phyloP scores from a whole-genome alignment of 192 early-diverging fungal genomes.

The Podila verticillata region DNA sequence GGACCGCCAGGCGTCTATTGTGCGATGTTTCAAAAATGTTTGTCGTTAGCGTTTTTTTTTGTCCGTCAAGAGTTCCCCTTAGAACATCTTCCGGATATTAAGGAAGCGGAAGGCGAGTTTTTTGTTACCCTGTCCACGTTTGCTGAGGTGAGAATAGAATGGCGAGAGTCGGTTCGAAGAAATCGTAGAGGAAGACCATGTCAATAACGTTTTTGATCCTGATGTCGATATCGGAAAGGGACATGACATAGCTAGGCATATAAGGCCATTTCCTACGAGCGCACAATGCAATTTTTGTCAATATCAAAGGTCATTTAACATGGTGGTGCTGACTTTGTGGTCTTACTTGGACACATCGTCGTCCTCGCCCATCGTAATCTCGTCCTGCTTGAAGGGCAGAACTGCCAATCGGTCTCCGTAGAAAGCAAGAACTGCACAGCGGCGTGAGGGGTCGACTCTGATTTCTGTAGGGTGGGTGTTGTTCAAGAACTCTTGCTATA shows the following conservation, averaged over 20 bases:
- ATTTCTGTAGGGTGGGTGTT: slow-evolving; percentile 71
- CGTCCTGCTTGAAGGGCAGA: slow-evolving; percentile 84
- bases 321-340: no score
- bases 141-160: slow-evolving; percentile 89
- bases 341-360: slow-evolving; percentile 67
- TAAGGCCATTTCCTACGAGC: slow-evolving; percentile 66
- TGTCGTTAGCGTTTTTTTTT: neutral
- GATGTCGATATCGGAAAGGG: slow-evolving; percentile 64
- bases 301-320: no score
- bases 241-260: slow-evolving; percentile 77
- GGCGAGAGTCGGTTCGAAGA: slow-evolving; percentile 92
- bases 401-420: slow-evolving; percentile 92
- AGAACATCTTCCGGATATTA: no score
- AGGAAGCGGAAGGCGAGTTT: neutral
- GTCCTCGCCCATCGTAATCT: slow-evolving; percentile 59
- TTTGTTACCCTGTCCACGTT: slow-evolving; percentile 85
- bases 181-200: slow-evolving; percentile 90
- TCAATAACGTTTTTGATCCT: slow-evolving; percentile 86
- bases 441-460: slow-evolving; percentile 83
- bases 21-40: neutral
- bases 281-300: neutral
- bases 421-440: slow-evolving; percentile 90
- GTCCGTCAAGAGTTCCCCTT: neutral
- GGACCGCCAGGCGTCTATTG: slow-evolving; percentile 65
- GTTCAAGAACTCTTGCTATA: slow-evolving; percentile 72